Evolutionary conservation across 2,329 filamentous ascomycete species (phyloP).

Genomic region (Colletotrichum higginsianum): DNA sequence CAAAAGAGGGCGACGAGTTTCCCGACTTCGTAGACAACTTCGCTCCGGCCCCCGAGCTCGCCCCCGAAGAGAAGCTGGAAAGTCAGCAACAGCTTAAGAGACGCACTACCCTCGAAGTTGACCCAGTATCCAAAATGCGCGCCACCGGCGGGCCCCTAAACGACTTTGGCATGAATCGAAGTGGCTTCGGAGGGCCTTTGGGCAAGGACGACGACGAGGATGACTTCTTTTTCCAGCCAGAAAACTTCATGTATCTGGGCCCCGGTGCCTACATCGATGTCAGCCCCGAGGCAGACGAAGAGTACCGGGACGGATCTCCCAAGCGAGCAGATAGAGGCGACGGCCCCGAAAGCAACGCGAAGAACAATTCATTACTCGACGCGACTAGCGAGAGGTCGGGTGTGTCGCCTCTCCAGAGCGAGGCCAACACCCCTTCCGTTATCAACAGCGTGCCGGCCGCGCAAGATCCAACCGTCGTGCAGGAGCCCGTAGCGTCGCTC

Average conservation of each 20-base stretch:
- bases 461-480: slow-evolving; percentile 7
- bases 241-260: slow-evolving; percentile 68
- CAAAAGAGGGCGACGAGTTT: slow-evolving; percentile 71
- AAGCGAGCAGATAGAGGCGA: slow-evolving; percentile 9
- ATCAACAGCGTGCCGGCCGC: slow-evolving; percentile 45
- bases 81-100: slow-evolving; percentile 66
- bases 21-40: slow-evolving; percentile 63
- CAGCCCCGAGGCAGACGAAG: slow-evolving; percentile 60
- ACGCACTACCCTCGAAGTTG: slow-evolving; percentile 45
- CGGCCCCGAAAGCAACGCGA: not conserved
- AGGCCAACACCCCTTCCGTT: slow-evolving; percentile 46
- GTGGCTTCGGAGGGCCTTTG: slow-evolving; percentile 34
- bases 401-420: slow-evolving; percentile 47
- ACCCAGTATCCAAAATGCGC: slow-evolving; percentile 39
- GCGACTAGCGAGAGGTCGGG: slow-evolving; percentile 30
- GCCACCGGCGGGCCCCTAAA: slow-evolving; percentile 43
- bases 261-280: slow-evolving; percentile 62
- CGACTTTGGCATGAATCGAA: slow-evolving; percentile 42
- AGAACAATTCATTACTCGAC: slow-evolving; percentile 24
- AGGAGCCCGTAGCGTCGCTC: not conserved
- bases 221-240: slow-evolving; percentile 64
- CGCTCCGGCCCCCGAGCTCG: slow-evolving; percentile 56
- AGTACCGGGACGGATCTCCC: slow-evolving; percentile 47
- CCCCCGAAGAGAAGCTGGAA: slow-evolving; percentile 68
- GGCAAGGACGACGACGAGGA: slow-evolving; percentile 52